These are phyloP conservation scores for Mollisiaceae sp. DNA, from an alignment of 2,329 filamentous ascomycete species.

Conservation along the genomic window DNA sequence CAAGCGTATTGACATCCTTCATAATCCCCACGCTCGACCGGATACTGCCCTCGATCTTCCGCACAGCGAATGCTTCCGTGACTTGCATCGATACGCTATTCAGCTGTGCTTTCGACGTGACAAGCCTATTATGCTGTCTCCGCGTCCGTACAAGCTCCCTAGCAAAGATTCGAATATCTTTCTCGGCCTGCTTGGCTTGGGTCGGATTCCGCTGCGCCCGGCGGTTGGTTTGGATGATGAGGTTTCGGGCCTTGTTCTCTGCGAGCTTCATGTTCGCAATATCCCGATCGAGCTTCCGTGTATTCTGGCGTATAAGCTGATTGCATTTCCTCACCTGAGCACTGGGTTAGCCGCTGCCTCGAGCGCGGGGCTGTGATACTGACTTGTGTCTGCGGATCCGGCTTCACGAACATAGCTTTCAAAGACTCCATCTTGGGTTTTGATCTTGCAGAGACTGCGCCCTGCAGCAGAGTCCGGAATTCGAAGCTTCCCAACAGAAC, in stretches of 20 bases:
- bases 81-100: conserved; percentile 97
- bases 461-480: neutral
- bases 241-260: conserved; percentile 82
- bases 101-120: conserved; percentile 90
- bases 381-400: conserved; percentile 93
- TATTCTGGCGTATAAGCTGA: conserved; percentile 83
- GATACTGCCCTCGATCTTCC: conserved; percentile 94
- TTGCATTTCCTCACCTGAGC: conserved; percentile 93
- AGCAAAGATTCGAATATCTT: conserved; percentile 87
- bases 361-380: conserved; percentile 34
- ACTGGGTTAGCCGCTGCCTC: conserved; percentile 18
- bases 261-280: conserved; percentile 78
- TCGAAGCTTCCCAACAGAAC: neutral
- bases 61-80: conserved; percentile 91
- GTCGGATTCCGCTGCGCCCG: conserved; percentile 81
- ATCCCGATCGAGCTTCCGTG: conserved; percentile 93
- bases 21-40: conserved; percentile 87
- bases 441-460: conserved; percentile 19
- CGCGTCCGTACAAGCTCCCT: conserved; percentile 84
- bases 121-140: conserved; percentile 73
- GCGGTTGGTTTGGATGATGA: conserved; percentile 82
- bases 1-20: conserved; percentile 91
- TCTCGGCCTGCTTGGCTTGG: conserved; percentile 77
- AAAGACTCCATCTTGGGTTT: conserved; percentile 77
- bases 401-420: conserved; percentile 85